Base-by-base conservation (phyloP, 495 filamentous ascomycete species). In the Xylaria grammica region DNA sequence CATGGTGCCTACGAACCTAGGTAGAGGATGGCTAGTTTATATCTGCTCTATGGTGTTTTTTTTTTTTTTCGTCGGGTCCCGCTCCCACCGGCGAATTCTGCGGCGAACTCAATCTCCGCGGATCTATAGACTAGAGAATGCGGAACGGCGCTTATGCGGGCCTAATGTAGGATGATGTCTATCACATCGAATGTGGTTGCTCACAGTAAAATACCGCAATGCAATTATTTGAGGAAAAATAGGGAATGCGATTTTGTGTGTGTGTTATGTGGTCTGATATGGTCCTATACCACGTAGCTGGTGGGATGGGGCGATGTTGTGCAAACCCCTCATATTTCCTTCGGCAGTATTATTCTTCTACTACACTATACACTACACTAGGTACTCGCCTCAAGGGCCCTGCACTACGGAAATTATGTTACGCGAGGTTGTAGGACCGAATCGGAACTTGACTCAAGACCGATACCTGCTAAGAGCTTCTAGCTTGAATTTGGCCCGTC, bases 71-170 rank as follows among this genome's bases (percentile, higher is more conserved):
- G 4, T 40, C 52, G 22, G 34, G 8, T 5, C 34, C 40, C 34
- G 52, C 52, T 24, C 26, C 0, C 22, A 26, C 29, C 50, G 20
- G 34, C 50, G 19, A 20, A 11, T 55, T 42, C 19, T 19, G 40
- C 50, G 20, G 34, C 50, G 19, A 20, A 11, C 32, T 42, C 8
- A 20, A 55, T 38, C 34, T 40, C 52, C 32, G 11, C 22, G 5
- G 52, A 55, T 27, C 20, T 29, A 26, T 10, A 55, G 13, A 26
- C 52, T 55, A 55, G 13, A 19, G 4, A 36, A 55, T 29, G 52
- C 34, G 50, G 49, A 30, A 53, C 30, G 9, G 34, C 50, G 22
- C 52, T 55, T 55, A 55, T 55, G 52, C 52, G n/a, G 20, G 32
- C 52, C 52, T 55, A 40, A 40, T 40, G 32, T 11, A 36, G 32